These are phyloP conservation scores for Spathaspora girioi DNA, from an alignment of 805 yeast genomes.

Conservation along the genomic window DNA sequence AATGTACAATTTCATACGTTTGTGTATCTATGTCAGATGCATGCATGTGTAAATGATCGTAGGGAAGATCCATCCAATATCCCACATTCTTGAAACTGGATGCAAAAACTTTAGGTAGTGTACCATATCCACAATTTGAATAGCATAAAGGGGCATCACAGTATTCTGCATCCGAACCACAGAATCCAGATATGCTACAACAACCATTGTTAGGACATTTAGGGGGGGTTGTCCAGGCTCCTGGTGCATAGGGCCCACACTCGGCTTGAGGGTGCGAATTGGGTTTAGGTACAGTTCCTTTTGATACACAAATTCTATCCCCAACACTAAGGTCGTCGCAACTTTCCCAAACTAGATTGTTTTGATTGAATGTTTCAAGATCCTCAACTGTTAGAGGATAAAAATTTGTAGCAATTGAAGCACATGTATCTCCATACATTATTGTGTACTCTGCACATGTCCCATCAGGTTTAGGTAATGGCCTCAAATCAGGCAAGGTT, in stretches of 20 bases:
- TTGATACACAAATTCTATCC: slow-evolving; percentile 12
- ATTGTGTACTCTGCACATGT: slow-evolving; percentile 12
- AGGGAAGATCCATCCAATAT: slow-evolving; percentile 13
- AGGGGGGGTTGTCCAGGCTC: slow-evolving; percentile 8
- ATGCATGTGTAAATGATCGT: slow-evolving; percentile 7
- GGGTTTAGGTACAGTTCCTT: slow-evolving; percentile 16
- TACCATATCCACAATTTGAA: slow-evolving; percentile 17
- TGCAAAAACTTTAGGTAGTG: slow-evolving; percentile 10
- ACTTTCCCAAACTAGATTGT: slow-evolving; percentile 15
- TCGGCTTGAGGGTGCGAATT: slow-evolving; percentile 11
- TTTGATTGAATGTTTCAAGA: slow-evolving; percentile 9
- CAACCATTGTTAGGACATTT: slow-evolving; percentile 17
- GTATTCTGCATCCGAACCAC: slow-evolving; percentile 13
- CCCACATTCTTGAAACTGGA: slow-evolving; percentile 11
- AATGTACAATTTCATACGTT: slow-evolving; percentile 12
- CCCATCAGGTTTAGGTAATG: slow-evolving; percentile 13
- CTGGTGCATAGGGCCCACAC: slow-evolving; percentile 19
- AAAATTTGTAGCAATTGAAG: slow-evolving; percentile 6
- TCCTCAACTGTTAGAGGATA: slow-evolving; percentile 6
- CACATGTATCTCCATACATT: slow-evolving; percentile 13
- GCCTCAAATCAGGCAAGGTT: slow-evolving; percentile 6
- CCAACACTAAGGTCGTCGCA: slow-evolving; percentile 8
- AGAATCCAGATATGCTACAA: slow-evolving; percentile 10
- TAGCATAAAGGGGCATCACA: slow-evolving; percentile 14
- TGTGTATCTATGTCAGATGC: slow-evolving; percentile 6